phyloP scores from a whole-genome alignment of 2,329 filamentous ascomycete species.

The Fusarium lyarnte region DNA sequence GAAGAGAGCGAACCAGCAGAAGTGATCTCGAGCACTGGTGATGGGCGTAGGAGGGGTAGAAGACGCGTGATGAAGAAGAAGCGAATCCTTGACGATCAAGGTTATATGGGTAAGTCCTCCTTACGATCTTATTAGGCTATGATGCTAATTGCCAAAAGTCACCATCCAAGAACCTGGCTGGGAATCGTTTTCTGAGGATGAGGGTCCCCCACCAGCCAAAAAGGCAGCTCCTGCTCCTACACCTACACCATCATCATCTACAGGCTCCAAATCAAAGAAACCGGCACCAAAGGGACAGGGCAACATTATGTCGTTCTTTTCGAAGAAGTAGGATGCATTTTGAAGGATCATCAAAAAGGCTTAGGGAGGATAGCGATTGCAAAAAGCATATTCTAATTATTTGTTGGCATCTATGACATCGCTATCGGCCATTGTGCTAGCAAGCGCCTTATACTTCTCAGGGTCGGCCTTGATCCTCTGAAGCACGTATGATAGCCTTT shows the following conservation, averaged over 20 bases:
- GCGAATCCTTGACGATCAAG: constrained; percentile 86
- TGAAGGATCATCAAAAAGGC: not conserved
- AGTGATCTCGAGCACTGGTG: constrained; percentile 61
- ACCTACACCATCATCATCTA: constrained; percentile 54
- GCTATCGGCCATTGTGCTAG: constrained; percentile 13
- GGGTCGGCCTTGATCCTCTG: constrained; percentile 45
- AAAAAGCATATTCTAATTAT: constrained; percentile 25
- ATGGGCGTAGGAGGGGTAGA: constrained; percentile 77
- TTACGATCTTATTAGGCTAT: not conserved
- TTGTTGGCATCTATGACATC: constrained; percentile 40
- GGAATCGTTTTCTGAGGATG: constrained; percentile 95
- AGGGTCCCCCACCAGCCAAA: constrained; percentile 65
- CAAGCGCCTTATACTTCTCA: constrained; percentile 39
- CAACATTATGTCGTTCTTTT: constrained; percentile 92
- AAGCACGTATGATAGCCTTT: constrained; percentile 65
- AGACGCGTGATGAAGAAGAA: constrained; percentile 88
- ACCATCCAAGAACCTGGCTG: constrained; percentile 85
- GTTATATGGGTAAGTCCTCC: constrained; percentile 79
- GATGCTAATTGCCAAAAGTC: constrained; percentile 61
- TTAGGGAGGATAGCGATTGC: not conserved
- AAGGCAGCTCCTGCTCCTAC: constrained; percentile 64
- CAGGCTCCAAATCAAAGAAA: constrained; percentile 65
- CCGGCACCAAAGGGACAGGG: constrained; percentile 72
- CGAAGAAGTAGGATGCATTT: constrained; percentile 69
- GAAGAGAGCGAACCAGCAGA: constrained; percentile 59